Base-by-base conservation (phyloP, 2,329 filamentous ascomycete genomes). In the Curvularia sp. region DNA sequence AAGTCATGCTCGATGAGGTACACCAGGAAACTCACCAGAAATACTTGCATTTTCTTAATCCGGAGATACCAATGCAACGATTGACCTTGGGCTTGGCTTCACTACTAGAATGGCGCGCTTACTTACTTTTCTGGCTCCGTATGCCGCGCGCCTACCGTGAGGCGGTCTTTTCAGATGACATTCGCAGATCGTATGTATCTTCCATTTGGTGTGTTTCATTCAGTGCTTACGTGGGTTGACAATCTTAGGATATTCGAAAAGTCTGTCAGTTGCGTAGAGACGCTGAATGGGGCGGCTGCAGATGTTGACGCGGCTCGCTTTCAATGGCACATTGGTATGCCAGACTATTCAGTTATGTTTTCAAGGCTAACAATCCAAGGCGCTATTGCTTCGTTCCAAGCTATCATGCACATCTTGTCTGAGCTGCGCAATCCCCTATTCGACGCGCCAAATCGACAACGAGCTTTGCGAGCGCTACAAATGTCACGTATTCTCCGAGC, bases 401-500 rank as follows among this genome's bases (percentile, higher is more conserved):
- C 73, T 2, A 77, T 78, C 42, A 77, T 77, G 72, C 74, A 77
- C 46, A 71, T 77, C 8, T 65, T 78, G 0, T 77, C 74, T 3
- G 76, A 78, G 52, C 64, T 78, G n/a, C 72, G 74, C 13, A 76
- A 75, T 49, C 72, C 74, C 2, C 60, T 74, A 15, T 77, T 77
- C 55, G 64, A 74, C 27, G 68, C 64, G 12, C 72, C 74, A 6
- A 74, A 77, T 47, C 70, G 74, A 25, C 64, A 74, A 49, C 73
- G 74, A 19, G 76, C 76, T 6, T 56, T 77, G 2, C 68, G 70
- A 49, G 73, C 75, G 1, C 61, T 77, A 3, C 68, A 74, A 39
- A 70, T 72, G 57, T 73, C 70, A 10, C 68, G 69, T 34, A 60
- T 69, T 18, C 62, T 75, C 4, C 73, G 71, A 51, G 73, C 74